Conservation (phyloP, 2,329 filamentous ascomycete species). For the Ophiostoma tasmaniense region DNA sequence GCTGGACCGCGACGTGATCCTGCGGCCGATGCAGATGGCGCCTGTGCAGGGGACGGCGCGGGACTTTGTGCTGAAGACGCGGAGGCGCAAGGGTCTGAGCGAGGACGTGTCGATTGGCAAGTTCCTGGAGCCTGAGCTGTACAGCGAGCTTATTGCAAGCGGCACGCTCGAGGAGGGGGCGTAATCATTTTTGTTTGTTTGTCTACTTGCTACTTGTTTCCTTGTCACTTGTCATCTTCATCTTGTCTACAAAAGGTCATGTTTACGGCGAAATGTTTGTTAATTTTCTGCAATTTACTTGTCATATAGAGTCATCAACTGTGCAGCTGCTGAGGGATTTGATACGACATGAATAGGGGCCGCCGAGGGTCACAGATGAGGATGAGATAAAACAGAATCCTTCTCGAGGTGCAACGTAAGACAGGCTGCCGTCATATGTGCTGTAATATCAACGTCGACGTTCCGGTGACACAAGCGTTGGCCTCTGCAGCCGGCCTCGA, state of each 20-base stretch:
- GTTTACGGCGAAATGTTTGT: background rate
- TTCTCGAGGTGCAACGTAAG: background rate
- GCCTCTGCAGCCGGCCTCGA: background rate
- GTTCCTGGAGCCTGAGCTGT: constrained; percentile 91
- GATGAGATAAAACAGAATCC: background rate
- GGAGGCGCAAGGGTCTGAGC: constrained; percentile 82
- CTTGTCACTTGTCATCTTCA: background rate
- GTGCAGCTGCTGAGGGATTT: background rate
- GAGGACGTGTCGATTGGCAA: constrained; percentile 95
- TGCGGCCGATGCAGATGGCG: constrained; percentile 80
- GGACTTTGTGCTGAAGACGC: constrained; percentile 95
- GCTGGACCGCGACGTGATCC: constrained; percentile 74
- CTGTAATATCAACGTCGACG: background rate
- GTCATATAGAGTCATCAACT: background rate
- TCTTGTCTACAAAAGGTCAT: background rate
- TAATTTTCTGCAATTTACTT: background rate
- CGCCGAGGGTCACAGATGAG: background rate
- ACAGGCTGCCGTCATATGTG: background rate
- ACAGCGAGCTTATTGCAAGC: constrained; percentile 78
- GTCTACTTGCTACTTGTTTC: background rate
- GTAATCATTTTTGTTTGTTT: background rate
- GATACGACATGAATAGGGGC: background rate
- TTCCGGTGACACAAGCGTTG: background rate
- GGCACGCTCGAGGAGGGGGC: constrained; percentile 61
- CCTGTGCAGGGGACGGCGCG: constrained; percentile 80